These are phyloP conservation scores for Globisporangium alternatum DNA, from an alignment of 352 stramenopile species.

Conservation along the genomic window DNA sequence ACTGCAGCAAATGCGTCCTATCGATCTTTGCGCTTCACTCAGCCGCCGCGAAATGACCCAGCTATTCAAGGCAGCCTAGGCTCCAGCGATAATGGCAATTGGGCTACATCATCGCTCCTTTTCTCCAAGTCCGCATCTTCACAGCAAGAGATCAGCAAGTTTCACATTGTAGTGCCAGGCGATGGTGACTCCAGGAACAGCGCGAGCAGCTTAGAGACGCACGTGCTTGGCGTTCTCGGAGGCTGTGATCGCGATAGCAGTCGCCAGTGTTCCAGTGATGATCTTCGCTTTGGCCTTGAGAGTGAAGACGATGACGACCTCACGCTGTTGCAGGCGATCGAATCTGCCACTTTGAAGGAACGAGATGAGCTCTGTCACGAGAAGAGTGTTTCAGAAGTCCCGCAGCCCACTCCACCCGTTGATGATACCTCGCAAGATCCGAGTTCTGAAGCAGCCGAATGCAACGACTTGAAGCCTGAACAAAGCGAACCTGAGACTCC, in stretches of 20 bases:
- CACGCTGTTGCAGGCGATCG: conserved; percentile 6
- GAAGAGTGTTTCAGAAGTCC: not conserved
- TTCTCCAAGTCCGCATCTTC: not conserved
- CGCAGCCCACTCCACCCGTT: not conserved
- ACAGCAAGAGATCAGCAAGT: not conserved
- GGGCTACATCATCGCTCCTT: not conserved
- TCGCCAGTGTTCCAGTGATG: conserved; percentile 1
- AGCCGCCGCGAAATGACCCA: not conserved
- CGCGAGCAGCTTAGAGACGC: conserved; percentile 32
- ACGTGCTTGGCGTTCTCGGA: conserved; percentile 21
- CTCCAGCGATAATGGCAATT: not conserved
- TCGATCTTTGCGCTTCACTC: conserved; percentile 2
- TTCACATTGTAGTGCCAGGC: not conserved
- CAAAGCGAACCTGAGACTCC: not conserved
- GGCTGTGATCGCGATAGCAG: not conserved
- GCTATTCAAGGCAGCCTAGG: not conserved
- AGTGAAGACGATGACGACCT: conserved; percentile 7
- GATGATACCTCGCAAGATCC: not conserved
- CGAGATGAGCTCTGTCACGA: not conserved
- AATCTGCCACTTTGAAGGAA: not conserved
- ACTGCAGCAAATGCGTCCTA: conserved; percentile 5
- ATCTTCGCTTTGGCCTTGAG: not conserved
- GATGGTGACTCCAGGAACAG: conserved; percentile 8
- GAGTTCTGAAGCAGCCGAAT: not conserved
- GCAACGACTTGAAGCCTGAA: not conserved